phyloP scores from a whole-genome alignment of 2,329 filamentous ascomycete species.

The Alternaria sp. region DNA sequence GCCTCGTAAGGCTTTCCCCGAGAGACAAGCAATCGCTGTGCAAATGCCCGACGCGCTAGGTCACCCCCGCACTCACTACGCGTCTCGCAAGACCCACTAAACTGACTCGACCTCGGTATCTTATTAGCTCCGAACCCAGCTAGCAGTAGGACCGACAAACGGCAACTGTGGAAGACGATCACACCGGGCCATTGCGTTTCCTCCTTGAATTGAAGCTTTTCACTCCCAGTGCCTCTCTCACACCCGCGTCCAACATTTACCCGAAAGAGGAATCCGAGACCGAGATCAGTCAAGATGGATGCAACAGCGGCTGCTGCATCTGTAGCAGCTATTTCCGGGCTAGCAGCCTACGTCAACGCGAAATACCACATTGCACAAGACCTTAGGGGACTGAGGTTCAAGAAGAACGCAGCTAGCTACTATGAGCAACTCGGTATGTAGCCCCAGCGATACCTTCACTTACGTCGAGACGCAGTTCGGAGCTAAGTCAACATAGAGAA shows the following conservation, averaged over 20 bases:
- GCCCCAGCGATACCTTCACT: not conserved
- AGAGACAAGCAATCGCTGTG: not conserved
- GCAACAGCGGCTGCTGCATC: conserved; percentile 33
- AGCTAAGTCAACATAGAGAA: conserved; percentile 41
- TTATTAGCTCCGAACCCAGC: conserved; percentile 1
- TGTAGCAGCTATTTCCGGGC: conserved; percentile 41
- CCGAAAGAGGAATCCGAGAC: not conserved
- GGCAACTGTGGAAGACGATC: not conserved
- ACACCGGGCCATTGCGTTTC: not conserved
- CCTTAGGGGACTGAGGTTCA: conserved; percentile 53
- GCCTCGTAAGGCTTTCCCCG: not conserved
- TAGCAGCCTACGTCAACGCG: conserved; percentile 68
- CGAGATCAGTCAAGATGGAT: conserved; percentile 18
- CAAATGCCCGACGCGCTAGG: not conserved
- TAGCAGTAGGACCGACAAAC: not conserved
- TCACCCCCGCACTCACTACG: conserved; percentile 21
- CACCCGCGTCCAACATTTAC: not conserved
- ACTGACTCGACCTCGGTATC: conserved; percentile 30
- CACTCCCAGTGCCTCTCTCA: not conserved
- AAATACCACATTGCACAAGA: conserved; percentile 72
- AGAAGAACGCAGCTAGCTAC: conserved; percentile 46
- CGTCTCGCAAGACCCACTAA: not conserved
- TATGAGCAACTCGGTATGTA: conserved; percentile 37
- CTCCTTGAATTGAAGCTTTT: not conserved
- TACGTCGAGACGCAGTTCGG: not conserved